A percentile compares a stretch with the other conserved stretches of the same genome.
These are phyloP conservation scores for Eucalyptus tenuipes DNA, from an alignment of 345 rosid genomes.

Conservation along the genomic window DNA sequence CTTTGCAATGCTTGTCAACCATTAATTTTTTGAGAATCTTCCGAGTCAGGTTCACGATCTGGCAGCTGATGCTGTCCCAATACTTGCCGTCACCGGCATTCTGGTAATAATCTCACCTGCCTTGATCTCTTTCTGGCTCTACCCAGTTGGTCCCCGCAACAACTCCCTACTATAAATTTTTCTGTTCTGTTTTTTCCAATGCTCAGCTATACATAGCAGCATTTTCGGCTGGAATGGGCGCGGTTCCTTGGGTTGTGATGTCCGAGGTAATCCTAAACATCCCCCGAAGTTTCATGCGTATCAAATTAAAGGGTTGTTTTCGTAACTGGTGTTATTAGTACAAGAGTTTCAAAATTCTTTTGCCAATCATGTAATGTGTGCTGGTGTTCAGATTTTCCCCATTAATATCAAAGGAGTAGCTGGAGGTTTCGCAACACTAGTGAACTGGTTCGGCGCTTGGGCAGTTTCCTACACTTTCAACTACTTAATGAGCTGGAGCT, in stretches of 20 bases:
- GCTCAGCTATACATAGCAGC: constrained; percentile 70
- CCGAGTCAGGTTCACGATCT: constrained; percentile 36
- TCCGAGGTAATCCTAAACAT: constrained; percentile 51
- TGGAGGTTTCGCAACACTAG: constrained; percentile 79
- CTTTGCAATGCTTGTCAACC: not conserved
- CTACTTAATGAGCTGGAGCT: constrained; percentile 91
- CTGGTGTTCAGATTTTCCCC: constrained; percentile 56
- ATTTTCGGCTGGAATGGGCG: constrained; percentile 93
- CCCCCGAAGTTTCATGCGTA: not conserved
- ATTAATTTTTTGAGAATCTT: not conserved
- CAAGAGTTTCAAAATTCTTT: not conserved
- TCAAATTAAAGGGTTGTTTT: not conserved
- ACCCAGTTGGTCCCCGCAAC: not conserved
- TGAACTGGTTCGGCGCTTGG: constrained; percentile 98
- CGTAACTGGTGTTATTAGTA: not conserved
- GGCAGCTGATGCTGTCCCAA: constrained; percentile 53
- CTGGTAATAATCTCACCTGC: constrained; percentile 29
- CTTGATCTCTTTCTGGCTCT: not conserved
- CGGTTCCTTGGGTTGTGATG: constrained; percentile 97
- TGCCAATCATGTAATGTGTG: not conserved
- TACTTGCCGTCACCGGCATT: constrained; percentile 68
- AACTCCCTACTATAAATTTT: not conserved
- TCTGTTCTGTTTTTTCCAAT: not conserved
- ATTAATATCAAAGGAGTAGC: constrained; percentile 87
- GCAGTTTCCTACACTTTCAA: constrained; percentile 78